Percentiles rank a stretch among this genome's conserved stretches.
phyloP scores from a whole-genome alignment of 2,329 filamentous ascomycete genomes.

The Alternaria dauci region DNA sequence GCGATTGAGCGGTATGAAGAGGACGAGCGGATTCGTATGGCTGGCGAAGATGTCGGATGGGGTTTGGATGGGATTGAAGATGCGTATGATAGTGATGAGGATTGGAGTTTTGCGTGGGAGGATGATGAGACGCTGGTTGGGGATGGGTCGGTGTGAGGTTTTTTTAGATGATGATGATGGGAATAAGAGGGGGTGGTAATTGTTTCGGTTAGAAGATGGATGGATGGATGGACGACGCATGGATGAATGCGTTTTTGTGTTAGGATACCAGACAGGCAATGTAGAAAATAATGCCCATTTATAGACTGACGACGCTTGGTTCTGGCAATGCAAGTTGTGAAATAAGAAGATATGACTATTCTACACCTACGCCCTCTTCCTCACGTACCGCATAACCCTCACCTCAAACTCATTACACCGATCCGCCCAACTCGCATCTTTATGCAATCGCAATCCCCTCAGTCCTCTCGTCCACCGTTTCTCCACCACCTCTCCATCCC shows the following conservation, averaged over 20 bases:
- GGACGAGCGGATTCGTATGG: neutral
- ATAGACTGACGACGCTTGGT: no score
- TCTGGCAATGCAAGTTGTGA: no score
- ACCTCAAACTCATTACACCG: conserved; percentile 15
- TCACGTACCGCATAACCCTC: conserved; percentile 14
- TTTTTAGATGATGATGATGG: no score
- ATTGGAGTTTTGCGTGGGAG: conserved; percentile 14
- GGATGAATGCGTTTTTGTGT: no score
- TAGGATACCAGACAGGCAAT: no score
- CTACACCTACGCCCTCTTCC: neutral
- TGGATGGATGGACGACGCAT: no score
- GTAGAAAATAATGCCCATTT: no score
- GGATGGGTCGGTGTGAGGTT: no score
- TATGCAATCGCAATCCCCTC: neutral
- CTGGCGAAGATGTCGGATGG: conserved; percentile 15
- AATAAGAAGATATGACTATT: neutral
- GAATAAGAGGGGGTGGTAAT: no score
- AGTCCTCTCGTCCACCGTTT: conserved; percentile 18
- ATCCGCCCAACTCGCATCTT: neutral
- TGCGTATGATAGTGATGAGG: conserved; percentile 17
- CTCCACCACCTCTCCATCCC: conserved; percentile 34
- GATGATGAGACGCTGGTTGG: conserved; percentile 8
- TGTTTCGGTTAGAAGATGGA: no score
- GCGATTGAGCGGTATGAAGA: conserved; percentile 8
- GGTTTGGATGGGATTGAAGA: conserved; percentile 14